Percentiles rank a stretch among this genome's conserved stretches.
These are phyloP conservation scores for Vanrija pseudolonga DNA, from an alignment of 1,284 basidiomycete genomes.

Conservation along the genomic window DNA sequence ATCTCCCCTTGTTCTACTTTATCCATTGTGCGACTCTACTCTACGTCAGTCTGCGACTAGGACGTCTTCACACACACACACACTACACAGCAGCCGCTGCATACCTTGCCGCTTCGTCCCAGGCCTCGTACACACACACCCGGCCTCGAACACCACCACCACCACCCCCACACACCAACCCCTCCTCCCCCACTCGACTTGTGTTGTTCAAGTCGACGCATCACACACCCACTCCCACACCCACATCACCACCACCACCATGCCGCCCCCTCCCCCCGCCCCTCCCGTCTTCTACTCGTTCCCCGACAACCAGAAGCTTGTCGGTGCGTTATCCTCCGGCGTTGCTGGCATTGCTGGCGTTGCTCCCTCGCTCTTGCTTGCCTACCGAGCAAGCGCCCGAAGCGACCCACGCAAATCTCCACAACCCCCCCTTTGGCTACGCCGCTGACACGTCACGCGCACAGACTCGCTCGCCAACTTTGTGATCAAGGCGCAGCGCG, in stretches of 20 bases:
- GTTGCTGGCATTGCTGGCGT: background rate
- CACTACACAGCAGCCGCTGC: background rate
- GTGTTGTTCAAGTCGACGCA: background rate
- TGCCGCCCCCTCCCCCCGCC: slow-evolving; percentile 52
- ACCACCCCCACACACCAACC: background rate
- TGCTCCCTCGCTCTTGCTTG: background rate
- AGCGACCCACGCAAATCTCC: no score
- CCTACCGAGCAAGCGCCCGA: no score
- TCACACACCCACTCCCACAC: background rate
- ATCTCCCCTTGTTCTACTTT: no score
- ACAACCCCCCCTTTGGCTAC: background rate
- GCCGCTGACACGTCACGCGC: slow-evolving; percentile 1
- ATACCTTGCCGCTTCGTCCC: no score
- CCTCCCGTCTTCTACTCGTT: slow-evolving; percentile 76
- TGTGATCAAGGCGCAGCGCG: slow-evolving; percentile 85
- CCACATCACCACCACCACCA: slow-evolving; percentile 16
- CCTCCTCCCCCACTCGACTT: background rate
- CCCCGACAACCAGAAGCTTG: slow-evolving; percentile 58
- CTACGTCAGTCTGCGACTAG: background rate
- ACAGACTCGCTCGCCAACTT: slow-evolving; percentile 71
- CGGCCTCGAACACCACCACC: background rate
- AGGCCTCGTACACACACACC: background rate
- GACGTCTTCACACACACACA: background rate
- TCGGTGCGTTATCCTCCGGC: slow-evolving; percentile 37
- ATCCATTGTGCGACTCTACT: background rate